Evolutionary conservation across 495 filamentous ascomycete genomes (phyloP), one percentile per base, ranked within the genome.

Genomic region (Aspergillus taichungensis): DNA sequence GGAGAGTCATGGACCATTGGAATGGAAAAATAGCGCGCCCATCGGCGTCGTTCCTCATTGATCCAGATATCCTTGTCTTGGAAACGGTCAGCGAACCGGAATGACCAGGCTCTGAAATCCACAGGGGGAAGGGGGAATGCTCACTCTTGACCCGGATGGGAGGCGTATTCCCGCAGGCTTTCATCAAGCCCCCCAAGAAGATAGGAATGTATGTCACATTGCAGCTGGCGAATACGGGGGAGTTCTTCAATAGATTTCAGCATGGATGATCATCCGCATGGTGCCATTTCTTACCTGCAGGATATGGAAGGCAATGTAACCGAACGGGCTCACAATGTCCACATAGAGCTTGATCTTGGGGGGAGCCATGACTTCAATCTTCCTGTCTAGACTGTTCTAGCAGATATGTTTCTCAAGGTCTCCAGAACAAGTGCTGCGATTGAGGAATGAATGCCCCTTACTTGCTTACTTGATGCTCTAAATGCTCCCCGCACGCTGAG

Each of bases 251-350:
- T 33, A 1, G 13, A 27, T 13, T 31, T 48, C 8, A 51, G 41
- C 36, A 39, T 42, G 3, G 13, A 24, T 24, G 4, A 24, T 24
- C 18, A 24, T 24, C 4, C 4, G 10, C 6, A 39, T 5, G 13
- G 9, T 32, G 8, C 8, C 6, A 13, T 13, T 13, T 63, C 75
- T 45, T 60, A 82, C 83, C 44, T 65, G 66, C 35, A 82, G 53
- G 4, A 85, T 63, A 54, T 84, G 72, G 53, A 79, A 88, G 2
- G 78, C 84, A 50, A 78, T 66, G 44, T 85, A 87, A 0, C 75
- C 77, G 55, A 88, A 87, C 6, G 84, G 84, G 55, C 76, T 82
- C 28, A 88, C 75, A 29, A 80, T 73, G 60, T 87, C 84, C 30
- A 86, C 48, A 55, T 80, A 87, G 35, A 86, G 68, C 0, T 72